Conservation (phyloP, 441 rosid genomes). For the Omphalea diandra region DNA sequence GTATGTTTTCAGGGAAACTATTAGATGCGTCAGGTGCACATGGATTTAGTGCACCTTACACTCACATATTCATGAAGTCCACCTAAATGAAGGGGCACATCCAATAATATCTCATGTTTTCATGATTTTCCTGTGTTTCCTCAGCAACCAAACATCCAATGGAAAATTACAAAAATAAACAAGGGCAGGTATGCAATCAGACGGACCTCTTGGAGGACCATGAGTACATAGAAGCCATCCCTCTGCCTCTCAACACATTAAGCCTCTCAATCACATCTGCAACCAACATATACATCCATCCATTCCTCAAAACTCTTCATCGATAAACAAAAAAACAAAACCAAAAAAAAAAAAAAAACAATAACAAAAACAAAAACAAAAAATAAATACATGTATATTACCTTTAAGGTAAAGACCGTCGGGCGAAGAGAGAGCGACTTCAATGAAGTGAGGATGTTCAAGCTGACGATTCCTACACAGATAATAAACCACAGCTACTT, state of each 20-base stretch:
- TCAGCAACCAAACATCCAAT: conserved; percentile 6
- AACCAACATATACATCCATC: conserved; percentile 6
- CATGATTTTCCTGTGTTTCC: neutral
- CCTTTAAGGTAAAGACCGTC: conserved; percentile 84
- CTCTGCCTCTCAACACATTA: conserved; percentile 79
- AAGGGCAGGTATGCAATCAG: neutral
- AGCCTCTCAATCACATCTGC: conserved; percentile 82
- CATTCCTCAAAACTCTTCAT: conserved; percentile 7
- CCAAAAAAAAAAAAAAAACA: neutral
- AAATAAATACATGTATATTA: conserved; percentile 22
- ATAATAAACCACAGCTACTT: conserved; percentile 87
- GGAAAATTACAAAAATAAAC: neutral
- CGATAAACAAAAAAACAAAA: neutral
- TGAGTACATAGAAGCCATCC: conserved; percentile 80
- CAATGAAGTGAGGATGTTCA: conserved; percentile 98
- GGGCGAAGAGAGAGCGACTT: conserved; percentile 68
- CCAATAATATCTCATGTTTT: too few relatives aligned
- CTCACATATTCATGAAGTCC: too few relatives aligned
- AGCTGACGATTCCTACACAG: conserved; percentile 87
- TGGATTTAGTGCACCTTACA: too few relatives aligned
- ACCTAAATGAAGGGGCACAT: too few relatives aligned
- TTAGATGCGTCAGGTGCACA: too few relatives aligned
- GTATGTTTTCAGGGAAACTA: too few relatives aligned
- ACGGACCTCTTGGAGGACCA: conserved; percentile 96
- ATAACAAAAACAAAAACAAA: neutral